phyloP scores from a whole-genome alignment of 257 asterid species.

The Solanum arcanum region DNA sequence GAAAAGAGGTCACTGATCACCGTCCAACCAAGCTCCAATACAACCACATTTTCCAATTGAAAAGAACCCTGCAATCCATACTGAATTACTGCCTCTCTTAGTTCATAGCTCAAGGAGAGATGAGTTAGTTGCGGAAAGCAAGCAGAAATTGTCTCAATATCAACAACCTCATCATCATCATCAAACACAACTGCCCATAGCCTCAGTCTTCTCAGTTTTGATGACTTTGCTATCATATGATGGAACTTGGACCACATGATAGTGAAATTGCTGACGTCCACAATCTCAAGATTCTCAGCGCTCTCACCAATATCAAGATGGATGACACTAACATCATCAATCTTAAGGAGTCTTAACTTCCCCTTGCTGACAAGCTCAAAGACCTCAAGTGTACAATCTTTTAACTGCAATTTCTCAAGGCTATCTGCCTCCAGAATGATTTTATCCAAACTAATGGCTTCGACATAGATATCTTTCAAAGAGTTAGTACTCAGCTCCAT shows the following conservation, averaged over 20 bases:
- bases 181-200: conserved; percentile 93
- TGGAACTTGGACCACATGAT: conserved; percentile 89
- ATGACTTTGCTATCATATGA: conserved; percentile 76
- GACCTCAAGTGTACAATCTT: conserved; percentile 77
- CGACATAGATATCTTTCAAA: conserved; percentile 67
- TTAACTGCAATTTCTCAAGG: conserved; percentile 72
- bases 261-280: conserved; percentile 86
- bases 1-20: conserved; percentile 64
- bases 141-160: conserved; percentile 65
- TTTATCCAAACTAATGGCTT: conserved; percentile 83
- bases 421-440: conserved; percentile 71
- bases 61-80: conserved; percentile 70
- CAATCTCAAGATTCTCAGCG: conserved; percentile 69
- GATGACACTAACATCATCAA: conserved; percentile 88
- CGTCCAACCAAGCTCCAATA: conserved; percentile 90
- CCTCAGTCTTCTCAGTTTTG: conserved; percentile 60
- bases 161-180: conserved; percentile 83
- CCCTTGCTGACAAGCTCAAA: conserved; percentile 87
- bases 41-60: conserved; percentile 57
- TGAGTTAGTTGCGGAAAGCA: conserved; percentile 68
- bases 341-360: conserved; percentile 51
- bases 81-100: conserved; percentile 56
- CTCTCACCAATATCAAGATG: conserved; percentile 88
- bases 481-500: conserved; percentile 73
- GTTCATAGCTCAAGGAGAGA: conserved; percentile 67